Conservation (phyloP, 805 yeast genomes). For the Kuraishia cidri region DNA sequence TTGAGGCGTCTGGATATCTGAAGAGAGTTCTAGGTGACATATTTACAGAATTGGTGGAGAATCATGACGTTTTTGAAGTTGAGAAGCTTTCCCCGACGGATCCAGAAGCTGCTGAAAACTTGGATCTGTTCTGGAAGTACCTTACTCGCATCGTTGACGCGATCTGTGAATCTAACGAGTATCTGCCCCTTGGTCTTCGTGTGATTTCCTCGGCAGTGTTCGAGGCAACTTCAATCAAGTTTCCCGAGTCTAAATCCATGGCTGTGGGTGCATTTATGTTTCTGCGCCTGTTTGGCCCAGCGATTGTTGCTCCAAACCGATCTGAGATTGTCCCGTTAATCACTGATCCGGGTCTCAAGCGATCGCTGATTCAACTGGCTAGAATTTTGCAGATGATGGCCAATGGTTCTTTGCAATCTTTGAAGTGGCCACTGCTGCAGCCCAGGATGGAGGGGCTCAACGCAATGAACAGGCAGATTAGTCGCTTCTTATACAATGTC, state of each 20-base stretch:
- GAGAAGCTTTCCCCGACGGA: constrained; percentile 41
- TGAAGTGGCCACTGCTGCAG: constrained; percentile 54
- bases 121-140: constrained; percentile 43
- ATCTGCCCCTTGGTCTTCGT: constrained; percentile 65
- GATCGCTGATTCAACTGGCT: constrained; percentile 72
- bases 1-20: constrained; percentile 57
- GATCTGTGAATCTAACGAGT: constrained; percentile 43
- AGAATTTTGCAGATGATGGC: constrained; percentile 82
- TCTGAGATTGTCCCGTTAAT: constrained; percentile 14
- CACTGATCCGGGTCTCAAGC: constrained; percentile 23
- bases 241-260: constrained; percentile 55
- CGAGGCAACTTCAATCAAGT: constrained; percentile 45
- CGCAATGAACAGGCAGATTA: constrained; percentile 27
- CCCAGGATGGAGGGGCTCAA: constrained; percentile 29
- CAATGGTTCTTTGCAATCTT: constrained; percentile 59
- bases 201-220: constrained; percentile 62
- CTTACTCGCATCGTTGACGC: constrained; percentile 48
- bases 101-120: constrained; percentile 25
- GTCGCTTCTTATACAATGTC: constrained; percentile 26
- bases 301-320: constrained; percentile 80
- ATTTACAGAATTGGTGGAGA: constrained; percentile 38
- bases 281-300: constrained; percentile 77
- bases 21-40: constrained; percentile 43
- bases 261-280: constrained; percentile 87
- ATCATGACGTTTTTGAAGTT: constrained; percentile 51